These are phyloP conservation scores for Metschnikowia proteae DNA, from an alignment of 805 yeast genomes.

Conservation along the genomic window DNA sequence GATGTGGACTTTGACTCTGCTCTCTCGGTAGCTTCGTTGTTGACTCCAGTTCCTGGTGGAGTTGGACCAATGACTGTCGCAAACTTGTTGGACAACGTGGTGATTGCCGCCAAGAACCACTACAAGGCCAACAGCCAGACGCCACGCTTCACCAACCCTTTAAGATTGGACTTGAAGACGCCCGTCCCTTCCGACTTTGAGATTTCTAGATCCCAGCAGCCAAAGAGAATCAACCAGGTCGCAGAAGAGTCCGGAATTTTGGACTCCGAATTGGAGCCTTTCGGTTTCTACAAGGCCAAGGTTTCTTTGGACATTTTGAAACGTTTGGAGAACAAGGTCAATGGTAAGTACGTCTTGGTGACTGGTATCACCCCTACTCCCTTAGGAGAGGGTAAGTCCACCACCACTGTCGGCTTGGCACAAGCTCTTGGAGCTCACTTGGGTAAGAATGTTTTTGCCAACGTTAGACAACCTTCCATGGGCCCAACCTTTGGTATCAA, in stretches of 20 bases:
- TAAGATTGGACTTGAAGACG: conserved; percentile 49
- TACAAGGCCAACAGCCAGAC: conserved; percentile 38
- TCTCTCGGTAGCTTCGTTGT: conserved; percentile 50
- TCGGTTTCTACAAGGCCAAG: conserved; percentile 74
- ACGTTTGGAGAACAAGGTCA: conserved; percentile 53
- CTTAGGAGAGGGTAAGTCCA: conserved; percentile 80
- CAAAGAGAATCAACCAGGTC: conserved; percentile 63
- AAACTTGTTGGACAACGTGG: conserved; percentile 69
- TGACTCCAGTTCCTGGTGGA: conserved; percentile 92
- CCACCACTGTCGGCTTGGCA: conserved; percentile 78
- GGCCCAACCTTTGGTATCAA: conserved; percentile 87
- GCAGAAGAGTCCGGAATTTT: conserved; percentile 68
- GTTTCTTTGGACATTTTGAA: conserved; percentile 61
- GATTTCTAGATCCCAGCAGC: conserved; percentile 71
- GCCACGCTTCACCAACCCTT: conserved; percentile 49
- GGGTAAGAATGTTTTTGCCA: conserved; percentile 66
- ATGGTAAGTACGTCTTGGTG: conserved; percentile 72
- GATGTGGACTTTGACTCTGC: conserved; percentile 68
- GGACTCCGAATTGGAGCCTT: conserved; percentile 67
- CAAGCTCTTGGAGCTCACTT: conserved; percentile 79
- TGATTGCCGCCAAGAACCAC: conserved; percentile 59
- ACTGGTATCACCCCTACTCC: conserved; percentile 88
- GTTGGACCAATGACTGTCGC: conserved; percentile 94
- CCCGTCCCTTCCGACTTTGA: conserved; percentile 84
- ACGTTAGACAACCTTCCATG: conserved; percentile 85